phyloP scores from a whole-genome alignment of 495 filamentous ascomycete species.

The Penicillium parvum region DNA sequence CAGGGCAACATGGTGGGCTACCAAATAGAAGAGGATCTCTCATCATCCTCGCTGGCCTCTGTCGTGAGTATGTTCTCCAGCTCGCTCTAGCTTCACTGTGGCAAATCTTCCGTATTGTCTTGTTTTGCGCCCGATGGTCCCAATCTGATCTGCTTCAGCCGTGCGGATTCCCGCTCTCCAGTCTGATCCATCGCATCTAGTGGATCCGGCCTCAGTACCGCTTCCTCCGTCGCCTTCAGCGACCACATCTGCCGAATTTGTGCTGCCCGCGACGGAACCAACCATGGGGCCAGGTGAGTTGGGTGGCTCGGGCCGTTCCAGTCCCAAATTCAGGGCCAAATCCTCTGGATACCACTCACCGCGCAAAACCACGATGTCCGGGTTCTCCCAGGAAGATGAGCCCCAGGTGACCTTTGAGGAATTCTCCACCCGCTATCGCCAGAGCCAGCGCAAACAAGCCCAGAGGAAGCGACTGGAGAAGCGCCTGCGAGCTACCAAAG shows the following conservation, averaged over 20 bases:
- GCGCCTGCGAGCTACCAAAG: constrained; percentile 42
- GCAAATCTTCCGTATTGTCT: background rate
- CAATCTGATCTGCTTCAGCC: constrained; percentile 27
- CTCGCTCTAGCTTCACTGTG: constrained; percentile 1
- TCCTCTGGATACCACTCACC: constrained; percentile 14
- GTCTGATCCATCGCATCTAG: constrained; percentile 28
- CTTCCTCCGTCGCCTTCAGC: constrained; percentile 25
- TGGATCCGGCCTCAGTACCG: constrained; percentile 24
- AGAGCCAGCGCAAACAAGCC: constrained; percentile 40
- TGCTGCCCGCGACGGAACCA: constrained; percentile 5
- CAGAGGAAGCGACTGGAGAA: constrained; percentile 39
- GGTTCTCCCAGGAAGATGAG: constrained; percentile 16
- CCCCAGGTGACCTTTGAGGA: constrained; percentile 42
- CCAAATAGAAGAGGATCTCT: constrained; percentile 28
- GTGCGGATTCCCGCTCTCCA: constrained; percentile 26
- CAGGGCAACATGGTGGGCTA: constrained; percentile 38
- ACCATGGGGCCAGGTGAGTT: constrained; percentile 38
- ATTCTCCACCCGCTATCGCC: constrained; percentile 38
- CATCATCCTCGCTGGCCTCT: constrained; percentile 29
- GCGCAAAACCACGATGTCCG: constrained; percentile 8
- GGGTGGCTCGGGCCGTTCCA: constrained; percentile 37
- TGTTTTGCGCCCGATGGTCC: constrained; percentile 16
- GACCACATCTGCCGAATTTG: constrained; percentile 4
- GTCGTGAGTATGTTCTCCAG: constrained; percentile 28
- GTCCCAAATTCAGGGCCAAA: constrained; percentile 14